Evolutionary conservation across 148 eudicot species (phyloP).

Genomic region (Selenicereus undatus): DNA sequence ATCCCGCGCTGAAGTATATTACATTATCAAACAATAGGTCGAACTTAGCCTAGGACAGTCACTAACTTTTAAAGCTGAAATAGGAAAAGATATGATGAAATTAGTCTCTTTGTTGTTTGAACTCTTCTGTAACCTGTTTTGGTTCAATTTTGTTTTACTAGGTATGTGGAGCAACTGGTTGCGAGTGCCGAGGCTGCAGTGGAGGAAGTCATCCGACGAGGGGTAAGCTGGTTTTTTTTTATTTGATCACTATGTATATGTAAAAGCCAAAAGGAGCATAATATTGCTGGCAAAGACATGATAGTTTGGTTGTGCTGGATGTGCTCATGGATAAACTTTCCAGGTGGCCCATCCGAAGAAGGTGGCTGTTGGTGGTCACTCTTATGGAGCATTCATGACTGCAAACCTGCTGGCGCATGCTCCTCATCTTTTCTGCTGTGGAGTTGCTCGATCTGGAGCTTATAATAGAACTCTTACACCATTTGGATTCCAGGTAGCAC

Average conservation of each 20-base stretch:
- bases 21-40: not conserved
- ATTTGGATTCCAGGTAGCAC: constrained; percentile 87
- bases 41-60: not conserved
- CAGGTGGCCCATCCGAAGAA: constrained; percentile 94
- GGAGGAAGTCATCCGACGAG: constrained; percentile 77
- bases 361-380: constrained; percentile 96
- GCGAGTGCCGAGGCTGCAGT: constrained; percentile 97
- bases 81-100: not conserved
- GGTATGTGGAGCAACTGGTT: constrained; percentile 92
- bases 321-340: constrained; percentile 13
- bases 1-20: no score
- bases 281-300: not conserved
- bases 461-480: constrained; percentile 97
- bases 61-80: not conserved
- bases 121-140: constrained; percentile 3
- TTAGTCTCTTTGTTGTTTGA: not conserved
- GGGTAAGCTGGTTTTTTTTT: constrained; percentile 46
- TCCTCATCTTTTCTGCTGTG: constrained; percentile 92
- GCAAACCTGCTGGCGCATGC: constrained; percentile 97
- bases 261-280: not conserved
- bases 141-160: constrained; percentile 29
- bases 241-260: not conserved
- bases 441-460: constrained; percentile 96
- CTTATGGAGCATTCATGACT: constrained; percentile 99
- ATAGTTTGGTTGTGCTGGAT: not conserved